Conservation (phyloP, 2,329 filamentous ascomycete genomes). For the Ceratocystis destructans region DNA sequence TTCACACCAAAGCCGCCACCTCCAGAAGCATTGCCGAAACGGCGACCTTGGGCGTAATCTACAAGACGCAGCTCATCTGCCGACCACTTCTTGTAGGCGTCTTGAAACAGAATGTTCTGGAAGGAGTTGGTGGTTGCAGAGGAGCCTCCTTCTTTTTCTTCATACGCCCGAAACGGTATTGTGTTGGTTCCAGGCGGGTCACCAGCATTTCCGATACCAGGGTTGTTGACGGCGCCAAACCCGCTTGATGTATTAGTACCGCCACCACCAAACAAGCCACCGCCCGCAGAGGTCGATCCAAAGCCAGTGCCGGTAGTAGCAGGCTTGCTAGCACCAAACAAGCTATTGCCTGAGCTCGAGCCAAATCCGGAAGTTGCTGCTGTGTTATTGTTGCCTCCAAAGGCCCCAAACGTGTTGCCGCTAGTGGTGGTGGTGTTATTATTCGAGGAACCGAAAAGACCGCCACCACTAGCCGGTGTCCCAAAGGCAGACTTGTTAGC, state of each 20-base stretch:
- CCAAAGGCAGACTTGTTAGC: conserved; percentile 39
- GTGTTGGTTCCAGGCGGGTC: conserved; percentile 56
- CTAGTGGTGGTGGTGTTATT: conserved; percentile 25
- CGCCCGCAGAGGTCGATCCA: conserved; percentile 31
- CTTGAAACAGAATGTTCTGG: conserved; percentile 67
- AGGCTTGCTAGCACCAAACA: conserved; percentile 41
- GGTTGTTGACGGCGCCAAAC: conserved; percentile 34
- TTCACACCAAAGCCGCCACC: conserved; percentile 69
- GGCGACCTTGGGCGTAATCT: conserved; percentile 79
- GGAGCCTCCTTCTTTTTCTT: conserved; percentile 56
- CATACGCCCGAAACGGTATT: conserved; percentile 52
- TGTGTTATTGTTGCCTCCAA: conserved; percentile 27
- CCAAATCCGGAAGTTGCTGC: conserved; percentile 20
- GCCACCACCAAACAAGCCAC: conserved; percentile 36
- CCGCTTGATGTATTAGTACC: conserved; percentile 27
- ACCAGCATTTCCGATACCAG: conserved; percentile 39
- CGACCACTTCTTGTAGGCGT: conserved; percentile 77
- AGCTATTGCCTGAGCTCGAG: conserved; percentile 23
- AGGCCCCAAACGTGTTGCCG: conserved; percentile 23
- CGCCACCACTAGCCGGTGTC: conserved; percentile 24
- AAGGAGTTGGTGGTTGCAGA: conserved; percentile 47
- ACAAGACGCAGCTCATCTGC: conserved; percentile 70
- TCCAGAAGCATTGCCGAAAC: conserved; percentile 68
- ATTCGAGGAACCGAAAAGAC: conserved; percentile 28
- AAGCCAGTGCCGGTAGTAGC: conserved; percentile 30